A percentile compares a stretch with the other conserved stretches of the same genome.
Evolutionary conservation across 805 yeast genomes (phyloP).

Genomic region (Yarrowia yakushimensis): DNA sequence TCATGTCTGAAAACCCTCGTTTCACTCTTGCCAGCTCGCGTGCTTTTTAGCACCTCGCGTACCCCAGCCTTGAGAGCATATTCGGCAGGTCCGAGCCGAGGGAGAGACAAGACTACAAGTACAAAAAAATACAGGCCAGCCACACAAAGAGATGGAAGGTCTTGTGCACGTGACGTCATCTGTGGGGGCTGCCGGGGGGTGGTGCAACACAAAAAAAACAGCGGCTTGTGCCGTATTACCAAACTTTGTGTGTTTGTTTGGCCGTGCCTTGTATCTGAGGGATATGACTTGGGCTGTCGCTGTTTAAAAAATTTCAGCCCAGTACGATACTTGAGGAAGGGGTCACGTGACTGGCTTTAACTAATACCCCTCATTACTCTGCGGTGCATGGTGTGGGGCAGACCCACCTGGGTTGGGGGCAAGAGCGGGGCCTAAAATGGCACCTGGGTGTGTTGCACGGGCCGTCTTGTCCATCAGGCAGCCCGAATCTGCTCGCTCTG

Average conservation of each 20-base stretch:
- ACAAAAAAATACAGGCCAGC: not conserved
- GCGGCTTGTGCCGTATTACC: not conserved
- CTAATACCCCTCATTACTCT: slow-evolving; percentile 9
- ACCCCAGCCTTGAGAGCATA: not conserved
- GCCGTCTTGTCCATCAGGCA: not conserved
- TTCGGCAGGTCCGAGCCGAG: not conserved
- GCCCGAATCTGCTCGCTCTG: not conserved
- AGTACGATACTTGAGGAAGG: not conserved
- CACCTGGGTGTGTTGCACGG: not conserved
- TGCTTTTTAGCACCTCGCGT: not conserved
- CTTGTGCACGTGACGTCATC: not conserved
- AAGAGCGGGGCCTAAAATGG: not conserved
- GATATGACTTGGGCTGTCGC: too few species aligned
- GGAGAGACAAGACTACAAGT: not conserved
- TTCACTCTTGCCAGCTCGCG: not conserved
- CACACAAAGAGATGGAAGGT: not conserved
- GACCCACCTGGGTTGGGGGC: not conserved
- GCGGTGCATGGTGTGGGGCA: slow-evolving; percentile 5
- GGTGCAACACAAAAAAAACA: not conserved
- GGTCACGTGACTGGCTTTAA: slow-evolving; percentile 1
- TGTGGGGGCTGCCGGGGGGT: not conserved
- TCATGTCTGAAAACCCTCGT: not conserved
- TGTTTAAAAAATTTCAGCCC: not conserved
- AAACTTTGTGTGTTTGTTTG: not conserved
- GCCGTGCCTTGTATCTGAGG: too few species aligned